These are phyloP conservation scores for Fusarium sp. DNA, from an alignment of 2,329 filamentous ascomycete species.

Conservation along the genomic window DNA sequence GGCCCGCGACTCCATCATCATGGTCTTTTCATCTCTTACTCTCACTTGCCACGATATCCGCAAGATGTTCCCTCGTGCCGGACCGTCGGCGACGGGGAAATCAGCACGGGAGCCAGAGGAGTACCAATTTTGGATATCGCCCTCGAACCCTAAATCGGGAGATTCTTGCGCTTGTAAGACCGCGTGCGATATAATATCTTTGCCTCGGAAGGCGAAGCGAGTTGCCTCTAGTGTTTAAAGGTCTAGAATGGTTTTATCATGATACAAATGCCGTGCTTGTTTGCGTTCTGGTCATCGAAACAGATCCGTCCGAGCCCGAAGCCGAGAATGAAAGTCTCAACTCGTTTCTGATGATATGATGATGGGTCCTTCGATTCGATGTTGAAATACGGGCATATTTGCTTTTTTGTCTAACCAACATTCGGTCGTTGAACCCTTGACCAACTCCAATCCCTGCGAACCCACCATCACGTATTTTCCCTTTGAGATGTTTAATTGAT, in stretches of 20 bases:
- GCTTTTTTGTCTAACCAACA: constrained; percentile 16
- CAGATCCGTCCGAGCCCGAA: neutral
- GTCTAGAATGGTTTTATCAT: neutral
- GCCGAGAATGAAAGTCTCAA: neutral
- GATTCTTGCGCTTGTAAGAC: constrained; percentile 45
- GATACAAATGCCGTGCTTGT: constrained; percentile 13
- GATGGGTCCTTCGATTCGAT: neutral
- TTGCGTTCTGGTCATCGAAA: constrained; percentile 15
- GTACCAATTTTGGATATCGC: constrained; percentile 25
- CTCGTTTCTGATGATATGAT: neutral
- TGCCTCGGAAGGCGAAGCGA: constrained; percentile 6
- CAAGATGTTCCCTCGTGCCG: constrained; percentile 46
- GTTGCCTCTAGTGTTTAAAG: neutral
- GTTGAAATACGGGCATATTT: constrained; percentile 9
- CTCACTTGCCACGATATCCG: constrained; percentile 41
- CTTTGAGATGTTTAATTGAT: neutral
- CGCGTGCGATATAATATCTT: constrained; percentile 1
- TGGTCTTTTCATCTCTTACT: constrained; percentile 11
- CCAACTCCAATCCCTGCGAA: constrained; percentile 13
- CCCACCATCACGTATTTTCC: constrained; percentile 20
- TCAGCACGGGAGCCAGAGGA: neutral
- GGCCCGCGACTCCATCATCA: constrained; percentile 24
- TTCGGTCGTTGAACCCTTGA: constrained; percentile 25
- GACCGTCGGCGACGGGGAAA: constrained; percentile 11
- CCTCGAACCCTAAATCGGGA: constrained; percentile 41